These are phyloP conservation scores for Penicillium longicatenatum DNA, from an alignment of 495 filamentous ascomycete species.

Conservation along the genomic window DNA sequence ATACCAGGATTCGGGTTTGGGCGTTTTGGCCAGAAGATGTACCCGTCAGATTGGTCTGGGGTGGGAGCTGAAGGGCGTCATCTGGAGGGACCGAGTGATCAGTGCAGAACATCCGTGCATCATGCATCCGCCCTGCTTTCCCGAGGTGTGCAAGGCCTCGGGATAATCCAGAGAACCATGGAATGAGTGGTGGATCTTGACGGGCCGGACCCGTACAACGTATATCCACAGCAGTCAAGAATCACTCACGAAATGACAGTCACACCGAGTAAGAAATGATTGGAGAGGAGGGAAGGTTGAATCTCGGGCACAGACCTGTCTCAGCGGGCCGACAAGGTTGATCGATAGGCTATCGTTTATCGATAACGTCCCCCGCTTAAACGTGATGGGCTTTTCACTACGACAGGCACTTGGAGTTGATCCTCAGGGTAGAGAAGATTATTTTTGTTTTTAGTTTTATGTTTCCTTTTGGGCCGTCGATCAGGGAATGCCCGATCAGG, in stretches of 20 bases:
- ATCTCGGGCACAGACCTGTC: constrained; percentile 20
- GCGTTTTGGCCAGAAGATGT: neutral
- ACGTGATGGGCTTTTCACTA: neutral
- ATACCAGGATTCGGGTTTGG: neutral
- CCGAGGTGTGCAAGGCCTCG: constrained; percentile 2
- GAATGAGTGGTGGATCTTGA: constrained; percentile 22
- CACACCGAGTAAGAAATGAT: constrained; percentile 29
- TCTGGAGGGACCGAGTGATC: constrained; percentile 29
- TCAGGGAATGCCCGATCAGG: constrained; percentile 4
- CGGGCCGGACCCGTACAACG: constrained; percentile 27
- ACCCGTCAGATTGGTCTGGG: neutral
- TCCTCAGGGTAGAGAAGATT: too few relatives aligned
- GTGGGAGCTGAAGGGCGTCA: constrained; percentile 22
- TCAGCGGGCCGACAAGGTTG: constrained; percentile 11
- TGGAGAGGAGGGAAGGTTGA: constrained; percentile 13
- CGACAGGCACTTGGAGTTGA: too few relatives aligned
- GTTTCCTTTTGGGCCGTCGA: neutral
- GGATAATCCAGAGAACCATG: constrained; percentile 12
- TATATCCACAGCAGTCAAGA: neutral
- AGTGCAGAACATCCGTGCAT: constrained; percentile 27
- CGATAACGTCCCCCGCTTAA: constrained; percentile 13
- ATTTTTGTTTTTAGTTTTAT: neutral
- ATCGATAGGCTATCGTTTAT: constrained; percentile 35
- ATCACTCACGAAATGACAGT: neutral
- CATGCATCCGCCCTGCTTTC: constrained; percentile 12